Conservation (phyloP, 768 basidiomycete genomes). For the Lactifluus echinatus region DNA sequence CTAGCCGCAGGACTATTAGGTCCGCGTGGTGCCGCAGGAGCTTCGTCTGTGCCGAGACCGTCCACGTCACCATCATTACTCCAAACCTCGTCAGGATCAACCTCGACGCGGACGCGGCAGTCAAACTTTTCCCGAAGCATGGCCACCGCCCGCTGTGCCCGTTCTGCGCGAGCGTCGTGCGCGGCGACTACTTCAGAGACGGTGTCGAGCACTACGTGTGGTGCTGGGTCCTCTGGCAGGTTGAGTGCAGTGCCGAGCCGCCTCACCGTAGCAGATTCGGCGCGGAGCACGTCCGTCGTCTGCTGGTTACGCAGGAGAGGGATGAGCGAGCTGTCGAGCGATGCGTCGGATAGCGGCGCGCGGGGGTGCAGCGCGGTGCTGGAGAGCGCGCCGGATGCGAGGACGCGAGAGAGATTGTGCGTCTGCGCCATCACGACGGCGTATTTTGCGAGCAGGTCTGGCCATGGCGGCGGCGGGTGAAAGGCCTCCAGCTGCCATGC, state of each 20-base stretch:
- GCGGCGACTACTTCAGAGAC: slow-evolving; percentile 42
- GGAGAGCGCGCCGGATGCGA: slow-evolving; percentile 52
- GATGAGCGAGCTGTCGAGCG: slow-evolving; percentile 66
- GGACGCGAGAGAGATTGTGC: slow-evolving; percentile 61
- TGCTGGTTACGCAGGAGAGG: slow-evolving; percentile 73
- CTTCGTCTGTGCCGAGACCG: slow-evolving; percentile 33
- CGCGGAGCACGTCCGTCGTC: slow-evolving; percentile 62
- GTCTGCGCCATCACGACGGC: slow-evolving; percentile 78
- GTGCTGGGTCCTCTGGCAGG: slow-evolving; percentile 38
- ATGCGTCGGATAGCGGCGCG: slow-evolving; percentile 47
- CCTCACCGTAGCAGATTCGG: slow-evolving; percentile 66
- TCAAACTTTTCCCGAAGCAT: slow-evolving; percentile 76
- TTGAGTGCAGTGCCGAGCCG: slow-evolving; percentile 42
- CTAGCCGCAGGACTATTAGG: slow-evolving; percentile 35
- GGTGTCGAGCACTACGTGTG: slow-evolving; percentile 24
- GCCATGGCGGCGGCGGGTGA: slow-evolving; percentile 66
- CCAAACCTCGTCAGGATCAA: slow-evolving; percentile 63
- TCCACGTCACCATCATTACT: slow-evolving; percentile 65
- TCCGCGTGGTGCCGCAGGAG: slow-evolving; percentile 68
- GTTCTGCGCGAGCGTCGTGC: slow-evolving; percentile 68
- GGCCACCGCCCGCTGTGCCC: slow-evolving; percentile 69
- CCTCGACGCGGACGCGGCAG: slow-evolving; percentile 73
- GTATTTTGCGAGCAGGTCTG: slow-evolving; percentile 81
- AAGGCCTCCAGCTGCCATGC: slow-evolving; percentile 52
- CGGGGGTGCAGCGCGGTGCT: slow-evolving; percentile 62